Conservation (phyloP, 257 asterid genomes). For the Jacaranda copaia region DNA sequence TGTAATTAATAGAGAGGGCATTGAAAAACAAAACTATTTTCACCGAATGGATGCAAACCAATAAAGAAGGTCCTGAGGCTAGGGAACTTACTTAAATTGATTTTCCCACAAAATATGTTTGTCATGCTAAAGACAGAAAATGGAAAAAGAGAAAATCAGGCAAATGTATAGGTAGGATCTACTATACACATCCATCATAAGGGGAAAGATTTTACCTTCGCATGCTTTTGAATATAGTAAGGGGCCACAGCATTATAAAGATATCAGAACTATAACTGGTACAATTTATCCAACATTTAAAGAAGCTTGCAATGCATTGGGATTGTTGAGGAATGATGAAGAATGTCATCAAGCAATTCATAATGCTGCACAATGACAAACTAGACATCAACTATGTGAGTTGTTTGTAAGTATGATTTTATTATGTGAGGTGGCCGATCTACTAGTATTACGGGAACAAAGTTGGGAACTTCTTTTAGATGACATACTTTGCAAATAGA, state of each 20-base stretch:
- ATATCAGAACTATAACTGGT: background rate
- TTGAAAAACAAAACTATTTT: background rate
- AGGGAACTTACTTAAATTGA: background rate
- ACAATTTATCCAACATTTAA: background rate
- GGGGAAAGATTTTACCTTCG: background rate
- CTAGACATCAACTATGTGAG: background rate
- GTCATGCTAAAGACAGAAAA: background rate
- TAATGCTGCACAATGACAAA: background rate
- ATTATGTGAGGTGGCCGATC: background rate
- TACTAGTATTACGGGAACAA: background rate
- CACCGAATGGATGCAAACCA: background rate
- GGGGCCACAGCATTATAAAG: background rate
- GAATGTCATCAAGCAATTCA: conserved; percentile 1
- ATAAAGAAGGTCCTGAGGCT: background rate
- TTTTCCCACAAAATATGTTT: background rate
- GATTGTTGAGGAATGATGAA: background rate
- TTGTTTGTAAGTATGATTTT: background rate
- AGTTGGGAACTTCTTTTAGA: background rate
- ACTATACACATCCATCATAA: background rate
- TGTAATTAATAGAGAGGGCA: background rate
- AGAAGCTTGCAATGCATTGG: background rate
- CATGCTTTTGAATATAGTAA: background rate
- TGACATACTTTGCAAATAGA: background rate
- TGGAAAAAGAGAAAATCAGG: background rate
- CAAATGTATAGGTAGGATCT: background rate